phyloP scores from a whole-genome alignment of 2,329 filamentous ascomycete species.

The Alternaria longipes region DNA sequence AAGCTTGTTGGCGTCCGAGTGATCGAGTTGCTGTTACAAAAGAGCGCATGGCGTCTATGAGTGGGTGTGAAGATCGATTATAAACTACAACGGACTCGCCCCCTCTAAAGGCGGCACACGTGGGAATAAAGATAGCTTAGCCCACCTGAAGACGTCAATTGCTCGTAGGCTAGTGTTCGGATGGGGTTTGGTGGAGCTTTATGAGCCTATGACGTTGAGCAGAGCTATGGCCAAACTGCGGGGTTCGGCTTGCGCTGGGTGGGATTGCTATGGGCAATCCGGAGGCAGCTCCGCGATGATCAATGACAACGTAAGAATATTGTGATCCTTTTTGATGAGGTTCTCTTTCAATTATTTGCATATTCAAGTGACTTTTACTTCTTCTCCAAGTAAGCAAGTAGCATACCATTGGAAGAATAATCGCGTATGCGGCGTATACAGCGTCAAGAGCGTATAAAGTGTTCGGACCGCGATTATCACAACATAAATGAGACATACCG shows the following conservation, averaged over 20 bases:
- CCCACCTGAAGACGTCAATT: conserved; percentile 12
- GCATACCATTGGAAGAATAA: conserved; percentile 3
- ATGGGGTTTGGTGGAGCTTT: conserved; percentile 3
- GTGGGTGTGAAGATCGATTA: conserved; percentile 10
- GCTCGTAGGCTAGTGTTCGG: conserved; percentile 7
- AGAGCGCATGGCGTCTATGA: conserved; percentile 41
- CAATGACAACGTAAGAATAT: not conserved
- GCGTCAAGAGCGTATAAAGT: conserved; percentile 32
- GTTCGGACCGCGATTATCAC: not conserved
- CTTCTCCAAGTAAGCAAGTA: not conserved
- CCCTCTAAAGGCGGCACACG: conserved; percentile 7
- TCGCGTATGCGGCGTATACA: conserved; percentile 25
- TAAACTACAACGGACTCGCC: conserved; percentile 9
- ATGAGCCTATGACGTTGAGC: conserved; percentile 18
- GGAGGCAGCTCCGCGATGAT: conserved; percentile 1
- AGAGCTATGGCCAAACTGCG: conserved; percentile 21
- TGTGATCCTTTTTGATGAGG: not conserved
- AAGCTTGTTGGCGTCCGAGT: conserved; percentile 42
- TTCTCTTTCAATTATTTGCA: not conserved
- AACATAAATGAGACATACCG: not conserved
- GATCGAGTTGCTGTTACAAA: conserved; percentile 43
- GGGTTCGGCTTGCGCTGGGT: conserved; percentile 15
- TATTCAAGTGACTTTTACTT: not conserved
- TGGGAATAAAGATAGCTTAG: conserved; percentile 10
- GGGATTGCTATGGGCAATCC: conserved; percentile 1